Percentiles rank a stretch among this genome's conserved stretches.
Evolutionary conservation across 768 basidiomycete species (phyloP).

Genomic region (Kwoniella dendrophila): DNA sequence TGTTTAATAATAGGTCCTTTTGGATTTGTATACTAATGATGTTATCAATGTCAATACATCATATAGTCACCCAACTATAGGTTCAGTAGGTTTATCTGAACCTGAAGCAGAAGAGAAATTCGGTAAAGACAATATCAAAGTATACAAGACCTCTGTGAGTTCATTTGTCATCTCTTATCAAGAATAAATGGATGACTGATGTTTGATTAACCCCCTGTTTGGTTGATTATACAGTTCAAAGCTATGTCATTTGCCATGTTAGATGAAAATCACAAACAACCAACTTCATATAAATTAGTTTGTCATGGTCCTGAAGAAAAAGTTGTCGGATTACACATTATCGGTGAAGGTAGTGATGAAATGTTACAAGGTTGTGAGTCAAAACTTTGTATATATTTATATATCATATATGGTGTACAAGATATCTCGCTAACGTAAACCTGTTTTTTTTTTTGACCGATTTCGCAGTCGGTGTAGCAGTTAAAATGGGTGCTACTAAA

Average conservation of each 20-base stretch:
- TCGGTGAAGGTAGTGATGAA: constrained; percentile 91
- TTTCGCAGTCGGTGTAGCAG: constrained; percentile 68
- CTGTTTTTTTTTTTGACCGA: background rate
- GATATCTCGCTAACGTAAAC: background rate
- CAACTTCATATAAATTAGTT: constrained; percentile 89
- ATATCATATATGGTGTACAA: background rate
- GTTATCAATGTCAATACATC: background rate
- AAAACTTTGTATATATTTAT: too few relatives aligned
- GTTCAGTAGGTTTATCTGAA: constrained; percentile 93
- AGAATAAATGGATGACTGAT: background rate
- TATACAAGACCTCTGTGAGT: constrained; percentile 67
- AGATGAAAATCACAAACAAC: constrained; percentile 86
- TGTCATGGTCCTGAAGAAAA: constrained; percentile 85
- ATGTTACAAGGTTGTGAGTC: constrained; percentile 82
- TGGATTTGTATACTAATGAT: background rate
- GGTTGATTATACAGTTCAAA: constrained; percentile 54
- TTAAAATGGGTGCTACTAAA: constrained; percentile 79
- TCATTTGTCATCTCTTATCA: background rate
- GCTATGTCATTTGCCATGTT: constrained; percentile 92
- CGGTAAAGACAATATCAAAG: constrained; percentile 79
- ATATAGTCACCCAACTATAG: constrained; percentile 85
- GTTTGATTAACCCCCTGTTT: background rate
- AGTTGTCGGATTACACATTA: constrained; percentile 92
- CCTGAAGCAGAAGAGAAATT: constrained; percentile 84
- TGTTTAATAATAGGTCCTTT: too few relatives aligned